Base-by-base conservation (phyloP, 441 rosid genomes). In the Erysimum cheiri region DNA sequence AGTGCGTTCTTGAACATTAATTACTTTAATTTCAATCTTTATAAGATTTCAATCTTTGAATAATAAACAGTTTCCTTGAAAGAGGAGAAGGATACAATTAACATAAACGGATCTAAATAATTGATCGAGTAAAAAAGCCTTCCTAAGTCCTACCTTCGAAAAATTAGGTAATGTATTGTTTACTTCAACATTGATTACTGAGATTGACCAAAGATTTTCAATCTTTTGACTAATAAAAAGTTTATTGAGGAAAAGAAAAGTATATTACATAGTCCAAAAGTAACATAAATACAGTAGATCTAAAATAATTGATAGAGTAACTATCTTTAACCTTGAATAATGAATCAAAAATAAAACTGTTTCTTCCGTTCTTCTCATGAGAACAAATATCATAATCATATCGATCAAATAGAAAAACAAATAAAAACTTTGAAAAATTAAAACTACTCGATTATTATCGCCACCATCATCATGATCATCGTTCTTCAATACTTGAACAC, bases 381-480 rank as follows among this genome's bases (percentile, higher is more conserved):
- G 37, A 8, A 3, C 17, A 46, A 36, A 46, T 36, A 15, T 72
- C 15, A 67, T 32, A 40, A 15, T 72, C 15, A 67, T 32, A 40
- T 4, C 8, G 4, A 64, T n/a, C 44, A 47, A 37, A 56, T 47
- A 1, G n/a, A 28, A 48, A 48, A 72, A 28, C 26, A 64, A 54
- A 5, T 11, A 4, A 67, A 12, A 40, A 2, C 12, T 28, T 44
- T 6, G 19, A 19, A 60, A 31, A 32, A 1, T 22, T 8, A 54
- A 69, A 59, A 59, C 64, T 56, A 64, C 32, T 37, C 10, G 11
- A 71, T 14, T 60, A 60, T 80, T 65, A 48, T 85, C 84, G 37
- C 67, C 78, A 19, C 64, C 83, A 17, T 43, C 17, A 59, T 12
- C 78, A 8, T 70, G 79, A 4, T 43, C 43, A 0, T 36, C 60